Conservation (phyloP, 768 basidiomycete species). For the Trametes elegans region DNA sequence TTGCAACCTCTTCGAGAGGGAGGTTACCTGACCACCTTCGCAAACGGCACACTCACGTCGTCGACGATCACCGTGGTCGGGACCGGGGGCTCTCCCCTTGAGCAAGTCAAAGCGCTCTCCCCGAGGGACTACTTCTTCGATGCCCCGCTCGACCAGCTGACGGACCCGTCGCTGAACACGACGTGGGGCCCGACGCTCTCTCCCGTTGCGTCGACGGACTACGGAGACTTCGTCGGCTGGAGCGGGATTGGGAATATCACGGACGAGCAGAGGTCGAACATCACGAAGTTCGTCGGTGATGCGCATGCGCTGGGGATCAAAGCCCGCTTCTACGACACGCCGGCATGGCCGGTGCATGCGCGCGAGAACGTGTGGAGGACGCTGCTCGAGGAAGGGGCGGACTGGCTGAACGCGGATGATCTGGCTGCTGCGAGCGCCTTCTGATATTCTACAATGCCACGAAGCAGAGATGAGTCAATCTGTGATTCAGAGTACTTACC, state of each 20-base stretch:
- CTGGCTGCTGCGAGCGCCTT: slow-evolving; percentile 18
- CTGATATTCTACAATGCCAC: not conserved
- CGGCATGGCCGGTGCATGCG: slow-evolving; percentile 46
- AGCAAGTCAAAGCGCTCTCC: slow-evolving; percentile 41
- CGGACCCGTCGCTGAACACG: slow-evolving; percentile 34
- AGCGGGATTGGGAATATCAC: slow-evolving; percentile 43
- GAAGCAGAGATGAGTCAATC: no score
- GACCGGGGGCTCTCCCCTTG: slow-evolving; percentile 51
- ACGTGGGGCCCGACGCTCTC: slow-evolving; percentile 43
- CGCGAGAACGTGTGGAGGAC: slow-evolving; percentile 44
- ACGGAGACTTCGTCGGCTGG: slow-evolving; percentile 45
- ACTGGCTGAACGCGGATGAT: slow-evolving; percentile 55
- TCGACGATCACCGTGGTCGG: slow-evolving; percentile 45
- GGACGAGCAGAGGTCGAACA: slow-evolving; percentile 36
- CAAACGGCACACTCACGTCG: slow-evolving; percentile 37
- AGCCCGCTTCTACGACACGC: slow-evolving; percentile 54
- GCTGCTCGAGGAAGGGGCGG: slow-evolving; percentile 41
- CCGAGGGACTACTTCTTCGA: slow-evolving; percentile 53
- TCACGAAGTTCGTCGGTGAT: slow-evolving; percentile 40
- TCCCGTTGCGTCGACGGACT: slow-evolving; percentile 52
- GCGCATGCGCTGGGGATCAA: slow-evolving; percentile 44
- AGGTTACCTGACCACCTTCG: slow-evolving; percentile 46
- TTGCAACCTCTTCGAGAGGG: slow-evolving; percentile 43
- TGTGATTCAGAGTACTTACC: no score
- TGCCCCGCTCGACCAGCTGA: slow-evolving; percentile 45